Base-by-base conservation (phyloP, 495 filamentous ascomycete species). In the Penicillium diatomitis region DNA sequence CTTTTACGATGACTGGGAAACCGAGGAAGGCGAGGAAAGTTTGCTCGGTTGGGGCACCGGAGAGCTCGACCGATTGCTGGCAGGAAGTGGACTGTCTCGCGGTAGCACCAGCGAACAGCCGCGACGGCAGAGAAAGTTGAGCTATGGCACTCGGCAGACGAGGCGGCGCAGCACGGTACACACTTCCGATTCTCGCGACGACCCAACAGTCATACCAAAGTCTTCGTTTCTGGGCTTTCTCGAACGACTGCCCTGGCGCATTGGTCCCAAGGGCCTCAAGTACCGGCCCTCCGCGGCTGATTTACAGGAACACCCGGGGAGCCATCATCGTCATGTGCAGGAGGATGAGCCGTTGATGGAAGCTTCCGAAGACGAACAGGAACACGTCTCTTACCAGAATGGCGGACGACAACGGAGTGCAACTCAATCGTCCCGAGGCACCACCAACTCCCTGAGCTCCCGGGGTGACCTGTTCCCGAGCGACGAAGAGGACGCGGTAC, bases 1-100 rank as follows among this genome's bases (percentile, higher is more conserved):
- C 56, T 98, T 98, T 71, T 98, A 98, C 70, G 92, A 98, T 63
- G 90, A 96, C 60, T 96, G 91, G 89, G 88, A 96, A 43, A 88
- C 90, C 47, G 83, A 86, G 28, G 79, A 79, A 35, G 75, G 58
- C 11, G 68, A 69, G 38, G 77, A 85, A 43, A 79, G 80, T 6
- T 58, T 91, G 36, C 61, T 91, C 45, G 82, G 82, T 32, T 86
- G 82, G 72, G 85, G 82, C 0, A 85, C 85, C 51, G 90, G 90
- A 47, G 90, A 96, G 65, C 78, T 95, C 65, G 92, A 97, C 68
- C 76, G 87, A 32, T 70, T 97, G 52, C 65, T 96, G 44, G 88
- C 86, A 3, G 89, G 89, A 9, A 85, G 81, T 37, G 85, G 84
- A 10, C 58, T 72, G 57, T 62, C 70, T 54, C 62, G 66, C 62